Percentiles rank a stretch among this genome's conserved stretches.
phyloP scores from a whole-genome alignment of 129 eudicot genomes.

The Flaveria brownii region DNA sequence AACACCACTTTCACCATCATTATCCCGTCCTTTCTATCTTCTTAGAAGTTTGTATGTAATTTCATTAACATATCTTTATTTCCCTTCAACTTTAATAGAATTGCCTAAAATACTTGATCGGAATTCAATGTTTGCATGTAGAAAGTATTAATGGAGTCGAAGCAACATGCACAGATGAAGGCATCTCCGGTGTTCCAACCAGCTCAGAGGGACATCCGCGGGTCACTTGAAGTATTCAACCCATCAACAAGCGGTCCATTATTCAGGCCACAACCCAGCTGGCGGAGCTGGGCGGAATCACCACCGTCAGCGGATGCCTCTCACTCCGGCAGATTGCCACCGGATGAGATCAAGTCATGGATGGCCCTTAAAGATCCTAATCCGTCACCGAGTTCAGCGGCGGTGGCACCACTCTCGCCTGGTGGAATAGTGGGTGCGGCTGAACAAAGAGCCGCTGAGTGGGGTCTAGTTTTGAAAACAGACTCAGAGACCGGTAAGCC shows the following conservation, averaged over 20 bases:
- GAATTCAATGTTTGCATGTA: slow-evolving; percentile 21
- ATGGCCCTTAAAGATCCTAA: slow-evolving; percentile 75
- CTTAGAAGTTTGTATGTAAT: background rate
- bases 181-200: slow-evolving; percentile 40
- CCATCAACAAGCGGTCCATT: slow-evolving; percentile 46
- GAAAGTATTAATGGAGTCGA: slow-evolving; percentile 46
- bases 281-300: slow-evolving; percentile 54
- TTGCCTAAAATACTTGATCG: no score
- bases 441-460: slow-evolving; percentile 93
- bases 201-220: slow-evolving; percentile 70
- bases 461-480: slow-evolving; percentile 88
- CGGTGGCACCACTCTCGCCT: slow-evolving; percentile 21
- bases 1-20: slow-evolving; percentile 22
- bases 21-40: background rate
- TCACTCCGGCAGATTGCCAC: slow-evolving; percentile 39
- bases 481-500: slow-evolving; percentile 79
- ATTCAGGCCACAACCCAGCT: slow-evolving; percentile 44
- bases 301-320: slow-evolving; percentile 33
- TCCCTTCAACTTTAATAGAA: no score
- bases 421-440: slow-evolving; percentile 64
- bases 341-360: slow-evolving; percentile 69
- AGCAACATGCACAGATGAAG: slow-evolving; percentile 44
- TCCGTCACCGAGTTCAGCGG: slow-evolving; percentile 10
- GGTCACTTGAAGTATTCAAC: slow-evolving; percentile 92
- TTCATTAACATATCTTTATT: no score